Percentiles rank a stretch among this genome's conserved stretches.
These are phyloP conservation scores for Venturiaceae sp. DNA, from an alignment of 2,329 filamentous ascomycete genomes.

Conservation along the genomic window DNA sequence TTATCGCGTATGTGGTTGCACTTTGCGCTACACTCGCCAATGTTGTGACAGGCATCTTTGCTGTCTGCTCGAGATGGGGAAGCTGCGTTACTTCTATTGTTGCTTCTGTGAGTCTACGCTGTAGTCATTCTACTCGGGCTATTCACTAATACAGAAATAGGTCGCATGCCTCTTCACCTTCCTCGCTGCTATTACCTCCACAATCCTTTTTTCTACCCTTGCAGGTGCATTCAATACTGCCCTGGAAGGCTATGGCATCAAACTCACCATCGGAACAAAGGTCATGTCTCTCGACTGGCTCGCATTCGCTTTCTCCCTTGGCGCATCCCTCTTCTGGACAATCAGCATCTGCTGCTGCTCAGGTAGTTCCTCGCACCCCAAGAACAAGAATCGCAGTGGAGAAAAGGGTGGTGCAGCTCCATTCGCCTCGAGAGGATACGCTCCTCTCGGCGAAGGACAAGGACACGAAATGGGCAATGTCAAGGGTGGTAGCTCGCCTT, in stretches of 20 bases:
- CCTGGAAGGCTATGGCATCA: conserved; percentile 62
- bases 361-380: conserved; percentile 43
- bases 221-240: conserved; percentile 57
- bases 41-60: conserved; percentile 69
- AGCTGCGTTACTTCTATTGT: conserved; percentile 76
- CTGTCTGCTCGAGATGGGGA: conserved; percentile 72
- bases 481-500: conserved; percentile 10
- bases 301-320: conserved; percentile 65
- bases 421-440: conserved; percentile 5
- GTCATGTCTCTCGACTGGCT: conserved; percentile 73
- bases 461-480: conserved; percentile 14
- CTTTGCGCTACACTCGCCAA: conserved; percentile 60
- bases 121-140: conserved; percentile 19
- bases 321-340: conserved; percentile 78
- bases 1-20: conserved; percentile 69
- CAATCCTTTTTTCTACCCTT: conserved; percentile 62
- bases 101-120: conserved; percentile 47
- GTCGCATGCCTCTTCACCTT: conserved; percentile 47
- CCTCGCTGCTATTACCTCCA: conserved; percentile 62
- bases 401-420: conserved; percentile 50
- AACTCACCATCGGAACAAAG: conserved; percentile 53
- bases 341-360: conserved; percentile 88
- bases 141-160: conserved; percentile 15
- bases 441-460: neutral
- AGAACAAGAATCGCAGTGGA: conserved; percentile 25